These are phyloP conservation scores for Debaryomycetaceae sp. DNA, from an alignment of 1,139 yeast species.

Conservation along the genomic window DNA sequence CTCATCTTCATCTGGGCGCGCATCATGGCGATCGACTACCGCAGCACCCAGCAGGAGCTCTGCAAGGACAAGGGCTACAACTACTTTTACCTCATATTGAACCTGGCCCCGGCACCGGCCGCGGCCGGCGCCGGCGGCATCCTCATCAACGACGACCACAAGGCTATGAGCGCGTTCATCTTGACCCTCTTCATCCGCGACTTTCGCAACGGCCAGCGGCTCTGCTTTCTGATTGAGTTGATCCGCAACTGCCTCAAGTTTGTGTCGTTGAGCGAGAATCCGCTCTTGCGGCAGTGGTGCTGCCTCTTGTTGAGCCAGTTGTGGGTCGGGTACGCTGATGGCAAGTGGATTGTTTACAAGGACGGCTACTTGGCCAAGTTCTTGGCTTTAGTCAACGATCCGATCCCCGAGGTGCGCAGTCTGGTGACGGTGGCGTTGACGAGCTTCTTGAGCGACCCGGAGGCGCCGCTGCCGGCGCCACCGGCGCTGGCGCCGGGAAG, in stretches of 20 bases:
- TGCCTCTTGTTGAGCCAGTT: slow-evolving; percentile 72
- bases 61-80: slow-evolving; percentile 88
- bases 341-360: slow-evolving; percentile 66
- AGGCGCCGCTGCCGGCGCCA: slow-evolving; percentile 9
- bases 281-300: slow-evolving; percentile 90
- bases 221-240: slow-evolving; percentile 72
- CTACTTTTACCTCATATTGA: slow-evolving; percentile 75
- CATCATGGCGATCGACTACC: slow-evolving; percentile 91
- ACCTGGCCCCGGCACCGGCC: slow-evolving; percentile 19
- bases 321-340: slow-evolving; percentile 71
- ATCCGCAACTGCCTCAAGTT: slow-evolving; percentile 64
- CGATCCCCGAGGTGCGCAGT: slow-evolving; percentile 92
- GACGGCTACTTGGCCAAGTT: slow-evolving; percentile 61
- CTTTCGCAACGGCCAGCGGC: slow-evolving; percentile 73
- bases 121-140: slow-evolving; percentile 15
- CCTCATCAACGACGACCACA: slow-evolving; percentile 67
- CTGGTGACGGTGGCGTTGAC: slow-evolving; percentile 76
- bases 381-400: slow-evolving; percentile 64
- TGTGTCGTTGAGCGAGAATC: slow-evolving; percentile 72
- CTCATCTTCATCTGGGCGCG: slow-evolving; percentile 96
- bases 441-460: slow-evolving; percentile 53
- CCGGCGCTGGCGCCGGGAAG: slow-evolving; percentile 12
- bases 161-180: slow-evolving; percentile 94
- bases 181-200: slow-evolving; percentile 79
- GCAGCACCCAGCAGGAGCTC: slow-evolving; percentile 86